Evolutionary conservation across 495 filamentous ascomycete species (phyloP).

Genomic region (Neurospora pannonica): DNA sequence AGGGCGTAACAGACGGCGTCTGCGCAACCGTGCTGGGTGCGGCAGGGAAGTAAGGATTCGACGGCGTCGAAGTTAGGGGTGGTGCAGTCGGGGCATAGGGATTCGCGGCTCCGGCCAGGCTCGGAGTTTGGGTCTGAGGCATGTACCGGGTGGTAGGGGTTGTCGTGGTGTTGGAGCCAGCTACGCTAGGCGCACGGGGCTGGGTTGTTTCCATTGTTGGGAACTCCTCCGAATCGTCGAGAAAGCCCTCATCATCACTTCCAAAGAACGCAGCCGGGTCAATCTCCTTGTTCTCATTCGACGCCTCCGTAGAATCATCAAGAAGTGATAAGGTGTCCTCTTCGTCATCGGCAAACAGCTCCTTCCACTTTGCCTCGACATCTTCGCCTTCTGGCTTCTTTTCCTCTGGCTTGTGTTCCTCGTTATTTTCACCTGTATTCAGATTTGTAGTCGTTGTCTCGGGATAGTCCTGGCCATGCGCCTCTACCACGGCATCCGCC

Average conservation of each 20-base stretch:
- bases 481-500: conserved; percentile 5
- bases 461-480: neutral
- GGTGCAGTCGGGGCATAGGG: conserved; percentile 17
- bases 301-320: conserved; percentile 18
- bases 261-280: conserved; percentile 51
- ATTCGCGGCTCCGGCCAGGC: conserved; percentile 1
- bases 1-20: conserved; percentile 22
- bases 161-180: conserved; percentile 1
- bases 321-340: conserved; percentile 54
- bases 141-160: conserved; percentile 18
- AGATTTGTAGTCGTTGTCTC: neutral
- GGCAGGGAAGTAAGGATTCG: conserved; percentile 26
- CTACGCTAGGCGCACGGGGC: conserved; percentile 4
- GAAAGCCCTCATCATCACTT: conserved; percentile 65
- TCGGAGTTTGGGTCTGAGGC: conserved; percentile 15
- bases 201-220: conserved; percentile 8
- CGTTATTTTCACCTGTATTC: neutral
- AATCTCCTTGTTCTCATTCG: conserved; percentile 26
- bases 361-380: conserved; percentile 74
- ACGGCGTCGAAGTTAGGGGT: conserved; percentile 18
- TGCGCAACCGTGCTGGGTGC: conserved; percentile 13
- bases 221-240: conserved; percentile 46
- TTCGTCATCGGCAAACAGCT: conserved; percentile 70
- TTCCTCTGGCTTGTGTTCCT: conserved; percentile 15
- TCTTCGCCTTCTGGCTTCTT: conserved; percentile 30